These are phyloP conservation scores for Paxillus involutus DNA, from an alignment of 768 basidiomycete species.

Conservation along the genomic window DNA sequence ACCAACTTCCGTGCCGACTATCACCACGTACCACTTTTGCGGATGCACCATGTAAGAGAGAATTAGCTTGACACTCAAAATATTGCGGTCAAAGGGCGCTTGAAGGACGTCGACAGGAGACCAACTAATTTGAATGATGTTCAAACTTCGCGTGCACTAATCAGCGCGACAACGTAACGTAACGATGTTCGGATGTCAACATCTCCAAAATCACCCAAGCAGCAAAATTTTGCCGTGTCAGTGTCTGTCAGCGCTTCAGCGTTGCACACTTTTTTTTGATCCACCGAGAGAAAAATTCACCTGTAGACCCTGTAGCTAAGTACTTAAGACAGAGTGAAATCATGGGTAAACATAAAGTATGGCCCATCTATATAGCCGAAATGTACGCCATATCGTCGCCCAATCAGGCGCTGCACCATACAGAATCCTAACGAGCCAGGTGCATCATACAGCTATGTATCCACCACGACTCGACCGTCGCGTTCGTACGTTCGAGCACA, in stretches of 20 bases:
- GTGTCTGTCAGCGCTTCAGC: no score
- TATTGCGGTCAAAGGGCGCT: neutral
- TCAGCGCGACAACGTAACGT: constrained; percentile 15
- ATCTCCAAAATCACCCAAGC: no score
- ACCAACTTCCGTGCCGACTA: constrained; percentile 25
- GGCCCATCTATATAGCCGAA: constrained; percentile 4
- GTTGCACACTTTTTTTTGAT: no score
- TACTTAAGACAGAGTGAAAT: neutral
- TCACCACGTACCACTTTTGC: constrained; percentile 30
- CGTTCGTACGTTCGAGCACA: constrained; percentile 72
- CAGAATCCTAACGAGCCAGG: neutral
- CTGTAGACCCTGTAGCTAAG: no score
- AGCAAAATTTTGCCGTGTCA: no score
- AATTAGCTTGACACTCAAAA: neutral
- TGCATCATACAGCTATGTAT: constrained; percentile 68
- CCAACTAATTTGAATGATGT: constrained; percentile 14
- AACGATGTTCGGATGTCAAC: neutral
- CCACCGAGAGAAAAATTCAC: neutral
- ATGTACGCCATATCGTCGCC: neutral
- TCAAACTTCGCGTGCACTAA: constrained; percentile 15
- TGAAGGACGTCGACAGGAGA: constrained; percentile 21
- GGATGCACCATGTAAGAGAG: constrained; percentile 13
- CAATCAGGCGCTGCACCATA: neutral
- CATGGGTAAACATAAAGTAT: constrained; percentile 8
- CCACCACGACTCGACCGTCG: constrained; percentile 66